phyloP scores from a whole-genome alignment of 2,329 filamentous ascomycete species.

The Pseudocercospora cruenta region DNA sequence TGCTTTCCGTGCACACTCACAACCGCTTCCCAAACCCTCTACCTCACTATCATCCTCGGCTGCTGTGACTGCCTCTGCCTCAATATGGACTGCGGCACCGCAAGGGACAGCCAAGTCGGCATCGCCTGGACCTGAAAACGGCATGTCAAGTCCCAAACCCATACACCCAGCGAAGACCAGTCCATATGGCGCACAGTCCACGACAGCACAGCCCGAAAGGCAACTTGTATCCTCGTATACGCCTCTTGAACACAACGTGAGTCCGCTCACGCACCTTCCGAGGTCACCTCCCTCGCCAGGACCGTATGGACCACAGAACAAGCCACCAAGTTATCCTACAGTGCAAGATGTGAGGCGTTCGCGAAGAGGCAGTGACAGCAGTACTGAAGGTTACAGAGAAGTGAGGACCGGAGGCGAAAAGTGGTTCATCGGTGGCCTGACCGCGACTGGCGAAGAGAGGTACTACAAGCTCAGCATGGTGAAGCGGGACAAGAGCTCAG shows the following conservation, averaged over 20 bases:
- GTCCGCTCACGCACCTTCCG: conserved; percentile 41
- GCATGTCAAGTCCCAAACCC: conserved; percentile 47
- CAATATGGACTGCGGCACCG: conserved; percentile 35
- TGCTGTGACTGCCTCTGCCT: conserved; percentile 42
- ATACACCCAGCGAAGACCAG: conserved; percentile 51
- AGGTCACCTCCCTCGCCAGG: conserved; percentile 41
- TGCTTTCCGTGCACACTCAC: conserved; percentile 67
- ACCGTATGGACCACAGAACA: conserved; percentile 41
- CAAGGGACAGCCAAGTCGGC: conserved; percentile 22
- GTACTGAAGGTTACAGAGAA: conserved; percentile 74
- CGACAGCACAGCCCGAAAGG: conserved; percentile 41
- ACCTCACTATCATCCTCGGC: conserved; percentile 47
- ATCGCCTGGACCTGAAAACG: conserved; percentile 25
- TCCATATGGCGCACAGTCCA: conserved; percentile 28
- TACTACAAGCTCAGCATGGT: conserved; percentile 83
- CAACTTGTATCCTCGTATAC: conserved; percentile 45
- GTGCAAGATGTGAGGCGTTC: conserved; percentile 37
- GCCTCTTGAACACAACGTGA: conserved; percentile 43
- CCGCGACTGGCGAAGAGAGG: conserved; percentile 74
- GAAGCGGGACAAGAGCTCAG: conserved; percentile 71
- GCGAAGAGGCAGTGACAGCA: conserved; percentile 73
- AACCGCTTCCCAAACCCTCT: conserved; percentile 59
- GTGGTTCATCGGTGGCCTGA: conserved; percentile 80
- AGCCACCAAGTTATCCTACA: conserved; percentile 39
- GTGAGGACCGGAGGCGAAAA: conserved; percentile 73